These are phyloP conservation scores for Penicillium sp. DNA, from an alignment of 2,329 filamentous ascomycete species.

Conservation along the genomic window DNA sequence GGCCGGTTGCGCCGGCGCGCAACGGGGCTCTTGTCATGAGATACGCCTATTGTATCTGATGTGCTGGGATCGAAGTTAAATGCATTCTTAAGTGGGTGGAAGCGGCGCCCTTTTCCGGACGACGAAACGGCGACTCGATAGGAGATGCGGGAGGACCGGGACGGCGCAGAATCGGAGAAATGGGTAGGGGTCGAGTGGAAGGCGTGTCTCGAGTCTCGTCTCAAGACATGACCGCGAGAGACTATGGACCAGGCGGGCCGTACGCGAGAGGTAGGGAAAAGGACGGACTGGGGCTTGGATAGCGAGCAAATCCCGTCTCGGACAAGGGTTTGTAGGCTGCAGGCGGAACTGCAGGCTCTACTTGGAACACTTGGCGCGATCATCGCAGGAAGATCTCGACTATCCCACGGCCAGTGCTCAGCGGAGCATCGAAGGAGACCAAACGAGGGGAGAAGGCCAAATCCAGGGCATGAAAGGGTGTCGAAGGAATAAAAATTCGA, in stretches of 20 bases:
- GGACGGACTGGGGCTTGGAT: slow-evolving; percentile 12
- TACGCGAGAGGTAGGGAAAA: slow-evolving; percentile 6
- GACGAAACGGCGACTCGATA: slow-evolving; percentile 74
- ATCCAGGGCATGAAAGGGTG: not conserved
- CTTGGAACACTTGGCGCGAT: slow-evolving; percentile 28
- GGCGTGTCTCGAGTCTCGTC: slow-evolving; percentile 11
- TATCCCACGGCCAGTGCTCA: slow-evolving; percentile 11
- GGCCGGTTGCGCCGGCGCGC: slow-evolving; percentile 63
- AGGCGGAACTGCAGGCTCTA: slow-evolving; percentile 35
- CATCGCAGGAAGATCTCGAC: slow-evolving; percentile 30
- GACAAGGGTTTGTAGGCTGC: slow-evolving; percentile 31
- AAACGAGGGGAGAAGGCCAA: not conserved
- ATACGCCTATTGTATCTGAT: slow-evolving; percentile 38
- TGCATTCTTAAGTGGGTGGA: slow-evolving; percentile 65
- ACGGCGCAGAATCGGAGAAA: slow-evolving; percentile 26
- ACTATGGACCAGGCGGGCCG: not conserved
- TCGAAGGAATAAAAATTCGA: not conserved
- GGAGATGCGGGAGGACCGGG: slow-evolving; percentile 51
- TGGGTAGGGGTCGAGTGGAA: slow-evolving; percentile 33
- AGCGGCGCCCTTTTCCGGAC: slow-evolving; percentile 67
- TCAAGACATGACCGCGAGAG: not conserved
- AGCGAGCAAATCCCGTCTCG: slow-evolving; percentile 21
- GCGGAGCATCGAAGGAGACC: slow-evolving; percentile 7
- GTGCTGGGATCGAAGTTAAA: slow-evolving; percentile 65
- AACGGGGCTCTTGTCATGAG: slow-evolving; percentile 45